Evolutionary conservation across 805 yeast genomes (phyloP).

Genomic region (Kluyveromyces aestuarii): DNA sequence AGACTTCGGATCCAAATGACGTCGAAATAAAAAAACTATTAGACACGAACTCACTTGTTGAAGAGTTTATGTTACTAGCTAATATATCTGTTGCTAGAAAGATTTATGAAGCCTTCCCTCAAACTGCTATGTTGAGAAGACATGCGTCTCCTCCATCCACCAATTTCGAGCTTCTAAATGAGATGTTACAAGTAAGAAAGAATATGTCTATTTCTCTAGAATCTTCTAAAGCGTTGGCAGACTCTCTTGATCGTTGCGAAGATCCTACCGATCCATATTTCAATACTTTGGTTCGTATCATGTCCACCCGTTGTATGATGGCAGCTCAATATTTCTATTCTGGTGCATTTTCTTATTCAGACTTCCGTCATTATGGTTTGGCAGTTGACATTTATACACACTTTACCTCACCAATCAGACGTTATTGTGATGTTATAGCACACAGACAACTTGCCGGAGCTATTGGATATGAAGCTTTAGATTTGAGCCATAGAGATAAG

Average conservation of each 20-base stretch:
- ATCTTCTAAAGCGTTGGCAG: slow-evolving; percentile 85
- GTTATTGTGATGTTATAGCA: slow-evolving; percentile 96
- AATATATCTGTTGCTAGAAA: slow-evolving; percentile 92
- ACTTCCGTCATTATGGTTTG: slow-evolving; percentile 91
- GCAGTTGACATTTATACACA: slow-evolving; percentile 97
- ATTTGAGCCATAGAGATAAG: slow-evolving; percentile 78
- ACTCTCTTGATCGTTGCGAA: slow-evolving; percentile 79
- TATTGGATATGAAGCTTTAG: slow-evolving; percentile 82
- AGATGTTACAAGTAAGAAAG: slow-evolving; percentile 77
- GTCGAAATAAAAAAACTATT: slow-evolving; percentile 83
- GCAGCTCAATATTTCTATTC: slow-evolving; percentile 96
- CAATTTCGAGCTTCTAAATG: slow-evolving; percentile 82
- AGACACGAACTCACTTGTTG: slow-evolving; percentile 93
- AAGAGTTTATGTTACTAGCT: slow-evolving; percentile 96
- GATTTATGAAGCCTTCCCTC: slow-evolving; percentile 89
- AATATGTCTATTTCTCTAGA: slow-evolving; percentile 69
- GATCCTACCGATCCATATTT: slow-evolving; percentile 83
- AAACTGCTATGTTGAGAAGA: slow-evolving; percentile 96
- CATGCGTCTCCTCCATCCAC: slow-evolving; percentile 97
- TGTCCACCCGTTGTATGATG: slow-evolving; percentile 99
- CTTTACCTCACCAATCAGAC: slow-evolving; percentile 95
- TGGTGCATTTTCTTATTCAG: slow-evolving; percentile 83
- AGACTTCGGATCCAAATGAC: slow-evolving; percentile 92
- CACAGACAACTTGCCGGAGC: slow-evolving; percentile 99
- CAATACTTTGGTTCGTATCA: slow-evolving; percentile 85